These are phyloP conservation scores for Hsuehochloa calcarea DNA, from an alignment of 176 grass and related monocot genomes.

Conservation along the genomic window DNA sequence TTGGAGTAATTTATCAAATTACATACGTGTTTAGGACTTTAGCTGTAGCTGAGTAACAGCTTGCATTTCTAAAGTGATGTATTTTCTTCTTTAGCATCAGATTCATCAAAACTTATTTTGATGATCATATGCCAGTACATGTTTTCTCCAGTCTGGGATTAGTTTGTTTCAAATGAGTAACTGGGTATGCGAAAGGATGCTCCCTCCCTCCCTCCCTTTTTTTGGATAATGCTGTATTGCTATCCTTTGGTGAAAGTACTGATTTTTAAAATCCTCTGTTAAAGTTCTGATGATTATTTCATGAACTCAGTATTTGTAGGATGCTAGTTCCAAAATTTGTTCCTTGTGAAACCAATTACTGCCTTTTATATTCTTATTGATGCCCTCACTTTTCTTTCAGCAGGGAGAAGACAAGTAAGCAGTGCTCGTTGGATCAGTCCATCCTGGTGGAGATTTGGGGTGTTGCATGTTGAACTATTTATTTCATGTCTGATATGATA, in stretches of 20 bases:
- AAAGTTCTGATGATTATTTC: not conserved
- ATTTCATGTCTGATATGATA: constrained; percentile 27
- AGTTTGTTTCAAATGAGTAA: not conserved
- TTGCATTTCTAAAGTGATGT: not conserved
- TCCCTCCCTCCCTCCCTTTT: no score
- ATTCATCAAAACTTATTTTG: not conserved
- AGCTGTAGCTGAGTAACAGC: not conserved
- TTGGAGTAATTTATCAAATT: not conserved
- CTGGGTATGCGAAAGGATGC: not conserved
- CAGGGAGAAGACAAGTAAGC: constrained; percentile 47
- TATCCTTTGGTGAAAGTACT: not conserved
- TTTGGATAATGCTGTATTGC: not conserved
- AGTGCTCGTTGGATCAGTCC: not conserved
- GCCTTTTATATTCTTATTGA: not conserved
- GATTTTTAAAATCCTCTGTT: not conserved
- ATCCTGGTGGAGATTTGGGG: constrained; percentile 46
- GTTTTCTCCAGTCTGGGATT: not conserved
- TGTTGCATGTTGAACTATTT: constrained; percentile 28
- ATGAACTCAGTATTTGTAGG: not conserved
- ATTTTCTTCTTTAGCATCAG: not conserved
- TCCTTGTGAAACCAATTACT: not conserved
- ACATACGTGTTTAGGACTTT: not conserved
- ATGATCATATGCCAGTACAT: not conserved
- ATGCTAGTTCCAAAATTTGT: not conserved
- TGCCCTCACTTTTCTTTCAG: not conserved